Conservation (phyloP, 805 yeast species). For the Yamadazyma laniorum region DNA sequence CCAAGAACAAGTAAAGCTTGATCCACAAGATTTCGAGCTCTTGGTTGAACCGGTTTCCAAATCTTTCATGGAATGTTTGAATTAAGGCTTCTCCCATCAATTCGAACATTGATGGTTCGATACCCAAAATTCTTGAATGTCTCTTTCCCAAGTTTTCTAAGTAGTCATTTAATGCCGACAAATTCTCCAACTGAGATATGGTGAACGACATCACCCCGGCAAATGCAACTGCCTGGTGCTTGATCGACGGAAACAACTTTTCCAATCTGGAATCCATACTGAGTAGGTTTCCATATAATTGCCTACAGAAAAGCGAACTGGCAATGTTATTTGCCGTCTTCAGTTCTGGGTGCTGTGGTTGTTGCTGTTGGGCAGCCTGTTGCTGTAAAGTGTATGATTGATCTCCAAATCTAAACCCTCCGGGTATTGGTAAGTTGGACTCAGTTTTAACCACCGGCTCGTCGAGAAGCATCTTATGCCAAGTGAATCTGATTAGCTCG, state of each 20-base stretch:
- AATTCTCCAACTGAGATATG: conserved; percentile 59
- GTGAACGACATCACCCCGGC: conserved; percentile 76
- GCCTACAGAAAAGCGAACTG: conserved; percentile 65
- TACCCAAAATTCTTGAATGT: conserved; percentile 72
- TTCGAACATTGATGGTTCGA: conserved; percentile 65
- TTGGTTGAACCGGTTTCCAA: conserved; percentile 49
- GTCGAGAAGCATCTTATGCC: conserved; percentile 45
- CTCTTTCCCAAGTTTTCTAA: conserved; percentile 65
- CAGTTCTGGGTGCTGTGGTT: conserved; percentile 11
- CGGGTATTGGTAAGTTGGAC: conserved; percentile 23
- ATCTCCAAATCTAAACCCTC: conserved; percentile 35
- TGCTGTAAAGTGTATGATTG: conserved; percentile 1
- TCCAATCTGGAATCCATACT: conserved; percentile 61
- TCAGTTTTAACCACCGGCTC: conserved; percentile 24
- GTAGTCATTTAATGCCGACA: conserved; percentile 56
- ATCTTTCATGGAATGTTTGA: conserved; percentile 66
- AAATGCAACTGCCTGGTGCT: conserved; percentile 76
- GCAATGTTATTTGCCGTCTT: conserved; percentile 25
- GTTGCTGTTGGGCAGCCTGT: conserved; percentile 14
- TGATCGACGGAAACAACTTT: conserved; percentile 66
- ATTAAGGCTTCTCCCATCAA: conserved; percentile 72
- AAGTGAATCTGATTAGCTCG: conserved; percentile 44
- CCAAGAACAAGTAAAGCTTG: conserved; percentile 62
- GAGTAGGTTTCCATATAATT: conserved; percentile 69
- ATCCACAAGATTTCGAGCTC: conserved; percentile 72